Conservation (phyloP, 75 land plant species). For the Sequoiadendron giganteum region DNA sequence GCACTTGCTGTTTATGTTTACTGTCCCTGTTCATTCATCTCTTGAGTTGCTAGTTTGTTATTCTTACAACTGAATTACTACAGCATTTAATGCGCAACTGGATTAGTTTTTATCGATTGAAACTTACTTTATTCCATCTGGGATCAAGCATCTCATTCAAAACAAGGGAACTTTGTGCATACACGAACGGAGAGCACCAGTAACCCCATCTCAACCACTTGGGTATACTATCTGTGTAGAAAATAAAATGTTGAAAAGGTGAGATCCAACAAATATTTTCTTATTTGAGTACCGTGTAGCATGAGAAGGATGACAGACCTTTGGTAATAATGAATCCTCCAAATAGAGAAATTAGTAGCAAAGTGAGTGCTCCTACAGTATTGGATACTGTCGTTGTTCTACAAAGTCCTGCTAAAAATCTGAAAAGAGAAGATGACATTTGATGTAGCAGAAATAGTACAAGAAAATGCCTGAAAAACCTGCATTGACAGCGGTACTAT, state of each 20-base stretch:
- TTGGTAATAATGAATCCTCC: slow-evolving; percentile 84
- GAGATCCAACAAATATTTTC: too few relatives aligned
- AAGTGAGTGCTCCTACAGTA: not conserved
- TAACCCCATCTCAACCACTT: slow-evolving; percentile 72
- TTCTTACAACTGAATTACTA: slow-evolving; percentile 22
- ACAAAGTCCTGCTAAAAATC: slow-evolving; percentile 27
- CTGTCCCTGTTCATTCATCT: slow-evolving; percentile 54
- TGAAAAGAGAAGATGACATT: slow-evolving; percentile 46
- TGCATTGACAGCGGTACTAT: slow-evolving; percentile 11
- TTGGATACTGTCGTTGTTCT: slow-evolving; percentile 6
- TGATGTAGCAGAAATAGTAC: slow-evolving; percentile 28
- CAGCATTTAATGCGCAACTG: too few relatives aligned
- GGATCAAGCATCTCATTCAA: too few relatives aligned
- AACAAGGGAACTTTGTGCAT: too few relatives aligned
- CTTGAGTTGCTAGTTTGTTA: slow-evolving; percentile 29
- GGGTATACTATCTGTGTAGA: slow-evolving; percentile 40
- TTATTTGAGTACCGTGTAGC: not conserved
- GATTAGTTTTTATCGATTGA: too few relatives aligned
- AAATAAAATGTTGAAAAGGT: too few relatives aligned
- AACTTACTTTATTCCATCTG: too few relatives aligned
- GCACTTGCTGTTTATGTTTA: slow-evolving; percentile 19
- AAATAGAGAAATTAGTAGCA: slow-evolving; percentile 51
- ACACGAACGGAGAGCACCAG: too few relatives aligned
- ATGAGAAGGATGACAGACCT: slow-evolving; percentile 21
- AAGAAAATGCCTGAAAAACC: slow-evolving; percentile 39